These are phyloP conservation scores for Fusarium sublunatum DNA, from an alignment of 2,329 filamentous ascomycete species.

Conservation along the genomic window DNA sequence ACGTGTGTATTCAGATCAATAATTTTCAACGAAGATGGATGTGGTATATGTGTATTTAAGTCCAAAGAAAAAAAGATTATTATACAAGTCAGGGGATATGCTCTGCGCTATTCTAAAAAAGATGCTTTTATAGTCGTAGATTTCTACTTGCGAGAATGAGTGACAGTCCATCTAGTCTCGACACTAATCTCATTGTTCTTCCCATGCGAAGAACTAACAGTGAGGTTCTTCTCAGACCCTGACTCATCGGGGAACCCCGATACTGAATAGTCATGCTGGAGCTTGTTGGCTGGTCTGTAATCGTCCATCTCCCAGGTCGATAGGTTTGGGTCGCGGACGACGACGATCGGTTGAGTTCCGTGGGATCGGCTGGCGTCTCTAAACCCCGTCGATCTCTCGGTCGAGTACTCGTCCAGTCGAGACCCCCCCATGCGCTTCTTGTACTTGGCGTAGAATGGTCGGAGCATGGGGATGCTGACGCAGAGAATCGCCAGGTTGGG, in stretches of 20 bases:
- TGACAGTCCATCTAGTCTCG: slow-evolving; percentile 42
- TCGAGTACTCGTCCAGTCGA: slow-evolving; percentile 44
- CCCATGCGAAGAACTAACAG: slow-evolving; percentile 18
- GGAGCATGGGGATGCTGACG: slow-evolving; percentile 57
- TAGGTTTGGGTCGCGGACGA: slow-evolving; percentile 17
- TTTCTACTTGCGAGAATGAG: slow-evolving; percentile 20
- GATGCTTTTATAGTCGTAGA: background rate
- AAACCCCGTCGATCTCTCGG: slow-evolving; percentile 34
- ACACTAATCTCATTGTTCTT: slow-evolving; percentile 36
- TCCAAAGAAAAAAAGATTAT: slow-evolving; percentile 1
- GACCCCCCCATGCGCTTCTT: slow-evolving; percentile 49
- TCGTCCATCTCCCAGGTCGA: slow-evolving; percentile 45
- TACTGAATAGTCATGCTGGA: slow-evolving; percentile 23
- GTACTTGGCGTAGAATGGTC: slow-evolving; percentile 51
- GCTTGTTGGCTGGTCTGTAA: slow-evolving; percentile 29
- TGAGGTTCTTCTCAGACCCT: slow-evolving; percentile 44
- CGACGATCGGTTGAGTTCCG: slow-evolving; percentile 14
- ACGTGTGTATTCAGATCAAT: too few species aligned
- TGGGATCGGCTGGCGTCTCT: slow-evolving; percentile 35
- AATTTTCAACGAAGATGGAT: too few species aligned
- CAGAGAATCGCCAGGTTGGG: slow-evolving; percentile 56
- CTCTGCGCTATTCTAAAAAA: slow-evolving; percentile 5
- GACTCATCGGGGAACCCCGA: slow-evolving; percentile 35
- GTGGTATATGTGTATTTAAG: background rate
- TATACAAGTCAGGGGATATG: background rate